Evolutionary conservation across 768 basidiomycete species (phyloP).

Genomic region (Lactarius pseudohatsudake): DNA sequence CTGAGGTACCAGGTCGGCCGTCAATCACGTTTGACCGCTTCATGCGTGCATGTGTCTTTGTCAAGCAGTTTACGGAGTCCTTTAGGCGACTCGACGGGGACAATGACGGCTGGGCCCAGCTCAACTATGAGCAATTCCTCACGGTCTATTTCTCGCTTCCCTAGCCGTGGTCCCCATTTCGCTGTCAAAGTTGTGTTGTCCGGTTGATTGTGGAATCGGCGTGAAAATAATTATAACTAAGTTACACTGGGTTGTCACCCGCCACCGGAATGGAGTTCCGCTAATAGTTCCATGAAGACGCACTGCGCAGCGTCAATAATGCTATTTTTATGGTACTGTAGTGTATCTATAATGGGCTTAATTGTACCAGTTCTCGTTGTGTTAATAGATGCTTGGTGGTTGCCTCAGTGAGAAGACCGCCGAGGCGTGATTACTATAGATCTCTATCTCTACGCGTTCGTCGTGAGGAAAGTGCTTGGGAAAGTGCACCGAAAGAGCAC

Average conservation of each 20-base stretch:
- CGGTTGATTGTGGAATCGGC: neutral
- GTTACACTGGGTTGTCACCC: neutral
- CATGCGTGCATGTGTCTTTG: constrained; percentile 79
- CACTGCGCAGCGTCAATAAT: neutral
- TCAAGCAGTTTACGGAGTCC: constrained; percentile 74
- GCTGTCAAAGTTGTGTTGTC: neutral
- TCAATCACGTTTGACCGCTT: constrained; percentile 84
- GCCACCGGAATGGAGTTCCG: neutral
- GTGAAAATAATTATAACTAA: neutral
- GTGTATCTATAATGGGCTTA: neutral
- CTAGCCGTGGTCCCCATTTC: constrained; percentile 32
- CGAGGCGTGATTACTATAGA: too few species aligned
- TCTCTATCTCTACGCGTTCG: too few species aligned
- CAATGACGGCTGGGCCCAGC: constrained; percentile 59
- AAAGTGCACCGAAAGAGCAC: too few species aligned
- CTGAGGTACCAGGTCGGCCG: constrained; percentile 37
- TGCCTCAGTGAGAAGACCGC: too few species aligned
- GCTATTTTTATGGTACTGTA: neutral
- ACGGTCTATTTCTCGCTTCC: constrained; percentile 60
- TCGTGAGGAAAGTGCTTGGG: too few species aligned
- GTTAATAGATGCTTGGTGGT: neutral
- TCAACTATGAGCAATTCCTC: constrained; percentile 74
- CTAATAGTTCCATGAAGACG: neutral
- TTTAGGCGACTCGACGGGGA: constrained; percentile 67
- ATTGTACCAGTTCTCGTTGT: neutral